Evolutionary conservation across 768 basidiomycete species (phyloP).

Genomic region (Russula earlei): DNA sequence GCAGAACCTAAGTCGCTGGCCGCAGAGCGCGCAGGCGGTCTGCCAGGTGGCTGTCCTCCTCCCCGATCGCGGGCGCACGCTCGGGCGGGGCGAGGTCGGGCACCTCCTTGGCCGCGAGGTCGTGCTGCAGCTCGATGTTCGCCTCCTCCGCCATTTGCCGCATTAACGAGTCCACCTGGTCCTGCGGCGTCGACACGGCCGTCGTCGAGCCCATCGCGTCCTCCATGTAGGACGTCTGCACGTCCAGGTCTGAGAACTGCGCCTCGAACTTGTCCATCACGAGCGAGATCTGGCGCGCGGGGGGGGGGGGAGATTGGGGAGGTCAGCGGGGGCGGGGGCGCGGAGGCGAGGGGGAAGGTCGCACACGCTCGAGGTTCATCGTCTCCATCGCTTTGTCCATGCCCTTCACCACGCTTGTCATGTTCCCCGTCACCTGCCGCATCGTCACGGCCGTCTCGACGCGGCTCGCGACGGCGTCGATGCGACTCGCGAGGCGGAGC

Average conservation of each 20-base stretch:
- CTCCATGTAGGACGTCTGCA: conserved; percentile 98
- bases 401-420: conserved; percentile 92
- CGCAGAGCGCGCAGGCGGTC: conserved; percentile 83
- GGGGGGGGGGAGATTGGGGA: neutral
- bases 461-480: conserved; percentile 93
- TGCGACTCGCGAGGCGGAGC: conserved; percentile 78
- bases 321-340: neutral
- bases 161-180: conserved; percentile 90
- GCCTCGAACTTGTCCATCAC: conserved; percentile 99
- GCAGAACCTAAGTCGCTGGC: conserved; percentile 47
- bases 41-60: conserved; percentile 76
- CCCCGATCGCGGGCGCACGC: conserved; percentile 33
- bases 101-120: conserved; percentile 64
- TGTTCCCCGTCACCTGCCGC: conserved; percentile 91
- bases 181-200: conserved; percentile 88
- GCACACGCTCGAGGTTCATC: conserved; percentile 95
- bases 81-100: conserved; percentile 47
- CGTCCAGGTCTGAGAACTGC: conserved; percentile 94
- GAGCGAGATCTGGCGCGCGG: conserved; percentile 67
- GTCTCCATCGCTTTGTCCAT: conserved; percentile 99
- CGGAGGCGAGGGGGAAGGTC: conserved; percentile 23
- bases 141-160: conserved; percentile 95
- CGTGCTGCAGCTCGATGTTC: conserved; percentile 90
- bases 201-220: conserved; percentile 91
- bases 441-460: conserved; percentile 99